phyloP scores from a whole-genome alignment of 1,284 basidiomycete species.

The Grifola frondosa region DNA sequence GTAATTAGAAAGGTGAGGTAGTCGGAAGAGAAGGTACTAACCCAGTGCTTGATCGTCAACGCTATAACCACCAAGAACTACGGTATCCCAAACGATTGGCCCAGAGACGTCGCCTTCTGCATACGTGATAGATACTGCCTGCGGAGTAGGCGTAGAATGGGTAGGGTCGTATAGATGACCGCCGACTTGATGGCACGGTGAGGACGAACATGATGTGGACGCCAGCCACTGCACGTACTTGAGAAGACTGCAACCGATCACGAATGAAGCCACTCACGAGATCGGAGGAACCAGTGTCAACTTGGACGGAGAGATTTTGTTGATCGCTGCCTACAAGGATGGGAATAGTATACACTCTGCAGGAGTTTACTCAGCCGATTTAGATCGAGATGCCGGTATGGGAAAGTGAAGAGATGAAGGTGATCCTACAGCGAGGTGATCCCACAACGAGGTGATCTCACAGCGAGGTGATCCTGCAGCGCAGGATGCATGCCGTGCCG shows the following conservation, averaged over 20 bases:
- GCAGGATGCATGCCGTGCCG: not conserved
- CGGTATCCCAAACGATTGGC: conserved; percentile 64
- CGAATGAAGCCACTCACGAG: conserved; percentile 44
- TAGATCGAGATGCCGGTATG: not conserved
- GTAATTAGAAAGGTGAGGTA: not conserved
- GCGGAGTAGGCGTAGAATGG: conserved; percentile 39
- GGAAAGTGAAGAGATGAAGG: conserved; percentile 1
- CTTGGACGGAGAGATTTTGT: conserved; percentile 58
- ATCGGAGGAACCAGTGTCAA: conserved; percentile 78
- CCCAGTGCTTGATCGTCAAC: conserved; percentile 63
- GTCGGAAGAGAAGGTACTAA: conserved; percentile 29
- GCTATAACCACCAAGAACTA: conserved; percentile 56
- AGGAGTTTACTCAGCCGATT: not conserved
- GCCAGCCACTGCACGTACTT: conserved; percentile 44
- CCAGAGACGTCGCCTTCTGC: conserved; percentile 57
- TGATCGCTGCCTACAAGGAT: conserved; percentile 47
- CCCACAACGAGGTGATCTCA: no score
- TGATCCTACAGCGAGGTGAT: no score
- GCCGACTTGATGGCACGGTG: conserved; percentile 43
- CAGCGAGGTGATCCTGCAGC: no score
- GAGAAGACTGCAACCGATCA: not conserved
- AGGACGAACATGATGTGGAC: conserved; percentile 51
- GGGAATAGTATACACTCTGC: conserved; percentile 61
- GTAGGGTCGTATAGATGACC: conserved; percentile 54
- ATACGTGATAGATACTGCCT: conserved; percentile 51